Percentiles rank a stretch among this genome's conserved stretches.
Evolutionary conservation across 352 stramenopile species (phyloP).

Genomic region (Pythium phragmiticola): DNA sequence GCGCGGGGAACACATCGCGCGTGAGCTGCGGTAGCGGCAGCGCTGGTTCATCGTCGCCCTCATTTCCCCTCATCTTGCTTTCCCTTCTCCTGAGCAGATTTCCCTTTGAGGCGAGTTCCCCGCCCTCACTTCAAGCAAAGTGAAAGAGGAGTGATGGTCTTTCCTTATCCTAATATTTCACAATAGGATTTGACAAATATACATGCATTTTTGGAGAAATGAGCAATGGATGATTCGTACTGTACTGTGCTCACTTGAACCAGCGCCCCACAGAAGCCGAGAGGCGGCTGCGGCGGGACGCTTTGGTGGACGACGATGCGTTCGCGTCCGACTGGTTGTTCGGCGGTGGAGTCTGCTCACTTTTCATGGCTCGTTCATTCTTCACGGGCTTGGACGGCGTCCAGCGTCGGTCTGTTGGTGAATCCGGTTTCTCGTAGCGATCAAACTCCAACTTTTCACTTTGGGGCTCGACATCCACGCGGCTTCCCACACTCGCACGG

Average conservation of each 20-base stretch:
- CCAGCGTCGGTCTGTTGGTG: neutral
- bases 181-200: neutral
- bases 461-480: neutral
- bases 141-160: constrained; percentile 49
- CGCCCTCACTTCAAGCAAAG: constrained; percentile 3
- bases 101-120: neutral
- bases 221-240: neutral
- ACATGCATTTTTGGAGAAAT: neutral
- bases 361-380: neutral
- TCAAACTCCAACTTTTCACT: neutral
- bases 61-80: constrained; percentile 12
- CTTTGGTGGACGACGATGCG: neutral
- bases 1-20: constrained; percentile 34
- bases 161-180: constrained; percentile 25
- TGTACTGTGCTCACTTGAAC: constrained; percentile 5
- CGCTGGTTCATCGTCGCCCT: neutral
- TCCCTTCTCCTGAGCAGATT: constrained; percentile 1
- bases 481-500: neutral
- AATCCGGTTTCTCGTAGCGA: neutral
- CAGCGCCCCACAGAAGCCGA: neutral
- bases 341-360: neutral
- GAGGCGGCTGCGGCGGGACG: constrained; percentile 6
- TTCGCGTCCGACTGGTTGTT: neutral
- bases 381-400: constrained; percentile 2
- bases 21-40: constrained; percentile 20